phyloP scores from a whole-genome alignment of 1,284 basidiomycete genomes.

The Trichosporon ovoides region DNA sequence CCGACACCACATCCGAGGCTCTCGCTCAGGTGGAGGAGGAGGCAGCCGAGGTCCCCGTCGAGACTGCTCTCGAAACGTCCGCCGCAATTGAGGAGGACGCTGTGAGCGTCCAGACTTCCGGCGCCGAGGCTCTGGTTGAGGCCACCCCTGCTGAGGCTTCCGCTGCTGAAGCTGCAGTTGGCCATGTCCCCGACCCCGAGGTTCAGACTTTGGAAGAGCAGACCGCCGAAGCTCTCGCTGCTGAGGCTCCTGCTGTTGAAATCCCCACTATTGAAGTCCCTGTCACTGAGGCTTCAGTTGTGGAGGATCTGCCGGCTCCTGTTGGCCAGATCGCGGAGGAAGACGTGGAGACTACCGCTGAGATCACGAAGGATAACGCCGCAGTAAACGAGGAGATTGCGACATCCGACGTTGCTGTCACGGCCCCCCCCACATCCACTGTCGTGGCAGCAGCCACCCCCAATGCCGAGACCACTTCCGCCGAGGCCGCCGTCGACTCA shows the following conservation, averaged over 20 bases:
- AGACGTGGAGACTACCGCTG: too few species aligned
- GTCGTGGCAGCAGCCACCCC: too few species aligned
- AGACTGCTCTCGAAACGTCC: neutral
- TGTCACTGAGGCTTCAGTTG: neutral
- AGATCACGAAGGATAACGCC: too few species aligned
- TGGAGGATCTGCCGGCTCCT: too few species aligned
- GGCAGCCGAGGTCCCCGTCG: neutral
- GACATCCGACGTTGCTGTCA: too few species aligned
- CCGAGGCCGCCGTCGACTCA: too few species aligned
- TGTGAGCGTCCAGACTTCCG: neutral
- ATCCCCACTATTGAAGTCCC: neutral
- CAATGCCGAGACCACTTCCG: too few species aligned
- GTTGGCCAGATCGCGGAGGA: too few species aligned
- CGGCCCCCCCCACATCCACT: too few species aligned
- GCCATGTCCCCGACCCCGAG: neutral
- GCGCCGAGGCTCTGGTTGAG: neutral
- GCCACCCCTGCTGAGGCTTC: neutral
- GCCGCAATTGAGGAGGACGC: neutral
- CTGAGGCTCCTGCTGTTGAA: neutral
- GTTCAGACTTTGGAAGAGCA: too few species aligned
- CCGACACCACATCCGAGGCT: neutral
- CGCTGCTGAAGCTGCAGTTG: neutral
- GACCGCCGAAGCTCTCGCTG: neutral
- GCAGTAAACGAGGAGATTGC: neutral
- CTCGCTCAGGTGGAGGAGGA: neutral